These are phyloP conservation scores for Lepidium africanum DNA, from an alignment of 345 rosid genomes.

Conservation along the genomic window DNA sequence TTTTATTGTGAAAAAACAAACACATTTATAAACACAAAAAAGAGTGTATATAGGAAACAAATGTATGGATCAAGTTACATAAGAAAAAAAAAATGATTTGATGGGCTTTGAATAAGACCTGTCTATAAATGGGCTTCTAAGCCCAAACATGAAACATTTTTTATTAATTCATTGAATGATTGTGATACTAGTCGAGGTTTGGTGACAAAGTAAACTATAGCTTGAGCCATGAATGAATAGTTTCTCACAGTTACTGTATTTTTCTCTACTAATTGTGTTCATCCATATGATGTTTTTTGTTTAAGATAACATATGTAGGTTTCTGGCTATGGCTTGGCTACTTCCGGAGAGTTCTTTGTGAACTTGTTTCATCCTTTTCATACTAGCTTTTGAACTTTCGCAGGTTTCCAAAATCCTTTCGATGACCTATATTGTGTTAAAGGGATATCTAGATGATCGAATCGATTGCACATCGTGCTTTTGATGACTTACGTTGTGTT, in stretches of 20 bases:
- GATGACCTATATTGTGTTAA: too few relatives aligned
- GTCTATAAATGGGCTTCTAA: neutral
- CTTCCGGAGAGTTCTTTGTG: neutral
- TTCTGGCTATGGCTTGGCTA: neutral
- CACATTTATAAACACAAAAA: neutral
- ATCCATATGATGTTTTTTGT: neutral
- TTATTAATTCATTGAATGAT: constrained; percentile 70
- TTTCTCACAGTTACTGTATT: neutral
- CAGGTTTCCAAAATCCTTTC: too few relatives aligned
- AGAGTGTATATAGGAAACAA: neutral
- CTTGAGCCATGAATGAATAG: too few relatives aligned
- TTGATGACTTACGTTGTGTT: too few relatives aligned
- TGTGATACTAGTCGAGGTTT: constrained; percentile 87
- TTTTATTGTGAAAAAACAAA: neutral
- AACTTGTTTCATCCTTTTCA: too few relatives aligned
- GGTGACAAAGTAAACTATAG: too few relatives aligned
- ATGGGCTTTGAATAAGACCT: neutral
- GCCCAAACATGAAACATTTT: constrained; percentile 39
- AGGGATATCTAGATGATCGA: too few relatives aligned
- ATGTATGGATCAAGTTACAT: neutral
- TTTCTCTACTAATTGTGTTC: constrained; percentile 23
- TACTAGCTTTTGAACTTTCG: too few relatives aligned
- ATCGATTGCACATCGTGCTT: too few relatives aligned
- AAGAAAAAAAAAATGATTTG: neutral
- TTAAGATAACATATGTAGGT: neutral